Conservation (phyloP, 495 filamentous ascomycete species). For the Choiromyces venosus region DNA sequence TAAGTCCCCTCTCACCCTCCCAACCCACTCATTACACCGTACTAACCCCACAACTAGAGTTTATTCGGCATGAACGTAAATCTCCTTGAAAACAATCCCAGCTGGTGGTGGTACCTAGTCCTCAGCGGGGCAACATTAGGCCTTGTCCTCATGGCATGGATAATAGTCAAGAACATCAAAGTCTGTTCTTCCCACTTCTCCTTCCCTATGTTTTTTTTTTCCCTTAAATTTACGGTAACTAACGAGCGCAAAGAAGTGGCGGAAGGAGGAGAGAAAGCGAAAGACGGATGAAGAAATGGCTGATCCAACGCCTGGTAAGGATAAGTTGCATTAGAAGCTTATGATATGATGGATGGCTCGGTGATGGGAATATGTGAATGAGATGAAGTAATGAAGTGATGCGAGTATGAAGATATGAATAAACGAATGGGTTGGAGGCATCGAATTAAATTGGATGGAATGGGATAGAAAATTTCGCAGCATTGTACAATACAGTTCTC, state of each 20-base stretch:
- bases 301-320: not conserved
- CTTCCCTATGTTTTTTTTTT: not conserved
- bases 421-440: not conserved
- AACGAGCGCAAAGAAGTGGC: not conserved
- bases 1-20: slow-evolving; percentile 12
- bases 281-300: not conserved
- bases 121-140: slow-evolving; percentile 31
- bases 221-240: not conserved
- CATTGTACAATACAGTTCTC: not conserved
- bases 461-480: not conserved
- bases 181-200: slow-evolving; percentile 11
- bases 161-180: slow-evolving; percentile 38
- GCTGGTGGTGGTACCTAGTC: slow-evolving; percentile 44
- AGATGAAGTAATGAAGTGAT: not conserved
- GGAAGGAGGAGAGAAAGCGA: not conserved
- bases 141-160: slow-evolving; percentile 38
- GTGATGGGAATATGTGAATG: not conserved
- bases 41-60: slow-evolving; percentile 30
- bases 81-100: slow-evolving; percentile 31
- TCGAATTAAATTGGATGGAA: not conserved
- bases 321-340: not conserved
- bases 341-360: not conserved
- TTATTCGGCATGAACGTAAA: slow-evolving; percentile 45
- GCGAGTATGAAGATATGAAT: not conserved
- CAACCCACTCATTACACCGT: not conserved